Evolutionary conservation across 176 grass and related monocot species (phyloP).

Genomic region (bread wheat (Triticum aestivum)): DNA sequence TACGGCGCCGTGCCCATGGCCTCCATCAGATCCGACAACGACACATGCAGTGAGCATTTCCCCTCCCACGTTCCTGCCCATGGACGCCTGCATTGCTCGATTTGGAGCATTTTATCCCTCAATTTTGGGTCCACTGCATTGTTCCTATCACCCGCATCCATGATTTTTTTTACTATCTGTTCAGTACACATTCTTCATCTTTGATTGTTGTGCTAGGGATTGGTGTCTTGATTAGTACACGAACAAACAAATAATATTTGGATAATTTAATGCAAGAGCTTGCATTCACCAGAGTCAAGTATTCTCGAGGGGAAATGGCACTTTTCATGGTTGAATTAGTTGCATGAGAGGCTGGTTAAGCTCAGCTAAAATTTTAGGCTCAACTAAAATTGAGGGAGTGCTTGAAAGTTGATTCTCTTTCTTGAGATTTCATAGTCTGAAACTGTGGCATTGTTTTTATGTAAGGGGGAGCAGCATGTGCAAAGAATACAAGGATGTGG

Average conservation of each 20-base stretch:
- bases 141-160: not conserved
- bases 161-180: not conserved
- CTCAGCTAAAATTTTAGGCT: conserved; percentile 9
- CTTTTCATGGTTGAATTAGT: not conserved
- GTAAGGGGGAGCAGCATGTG: conserved; percentile 38
- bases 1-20: conserved; percentile 58
- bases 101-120: not conserved
- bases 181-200: not conserved
- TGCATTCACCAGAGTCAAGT: not conserved
- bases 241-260: no score
- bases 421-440: not conserved
- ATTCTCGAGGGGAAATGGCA: not conserved
- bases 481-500: conserved; percentile 89
- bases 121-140: not conserved
- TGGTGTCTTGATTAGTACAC: no score
- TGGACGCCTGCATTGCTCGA: conserved; percentile 16
- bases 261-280: not conserved
- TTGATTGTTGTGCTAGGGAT: no score
- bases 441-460: conserved; percentile 6
- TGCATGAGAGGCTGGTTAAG: not conserved
- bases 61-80: not conserved
- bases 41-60: conserved; percentile 31
- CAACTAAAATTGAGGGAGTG: not conserved
- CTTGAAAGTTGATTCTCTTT: not conserved
- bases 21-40: conserved; percentile 69